Evolutionary conservation across 345 rosid species (phyloP).

Genomic region (Streptanthus diversifolius): DNA sequence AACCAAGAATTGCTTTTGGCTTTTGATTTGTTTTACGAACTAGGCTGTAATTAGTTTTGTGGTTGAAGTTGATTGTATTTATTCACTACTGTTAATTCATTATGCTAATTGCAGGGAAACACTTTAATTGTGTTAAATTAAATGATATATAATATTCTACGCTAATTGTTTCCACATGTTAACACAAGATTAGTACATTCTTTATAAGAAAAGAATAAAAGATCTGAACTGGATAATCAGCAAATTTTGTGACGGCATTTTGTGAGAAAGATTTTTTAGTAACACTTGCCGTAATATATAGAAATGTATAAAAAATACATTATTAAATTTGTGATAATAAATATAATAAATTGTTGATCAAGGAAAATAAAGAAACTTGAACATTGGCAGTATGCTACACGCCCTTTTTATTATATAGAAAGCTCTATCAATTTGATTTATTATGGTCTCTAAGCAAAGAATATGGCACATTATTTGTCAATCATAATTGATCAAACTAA

Average conservation of each 20-base stretch:
- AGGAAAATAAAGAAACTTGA: neutral
- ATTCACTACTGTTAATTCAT: neutral
- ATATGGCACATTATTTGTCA: constrained; percentile 17
- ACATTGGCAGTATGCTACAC: constrained; percentile 13
- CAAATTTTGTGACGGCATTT: constrained; percentile 5
- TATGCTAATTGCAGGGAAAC: neutral
- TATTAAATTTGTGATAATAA: neutral
- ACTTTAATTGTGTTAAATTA: neutral
- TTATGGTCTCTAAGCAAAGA: constrained; percentile 1
- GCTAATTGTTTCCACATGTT: neutral
- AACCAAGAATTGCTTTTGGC: neutral
- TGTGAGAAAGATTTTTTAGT: neutral
- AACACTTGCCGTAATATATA: neutral
- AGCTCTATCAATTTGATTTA: neutral
- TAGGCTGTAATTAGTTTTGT: neutral
- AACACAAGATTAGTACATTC: neutral
- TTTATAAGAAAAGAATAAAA: neutral
- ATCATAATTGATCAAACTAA: too few species aligned
- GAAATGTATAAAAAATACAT: neutral
- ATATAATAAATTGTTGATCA: neutral
- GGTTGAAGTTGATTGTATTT: neutral
- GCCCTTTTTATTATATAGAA: neutral
- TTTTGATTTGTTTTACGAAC: neutral
- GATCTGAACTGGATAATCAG: neutral
- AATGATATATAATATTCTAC: neutral